Conservation (phyloP, 1,284 basidiomycete species). For the Exobasidium rhododendri region DNA sequence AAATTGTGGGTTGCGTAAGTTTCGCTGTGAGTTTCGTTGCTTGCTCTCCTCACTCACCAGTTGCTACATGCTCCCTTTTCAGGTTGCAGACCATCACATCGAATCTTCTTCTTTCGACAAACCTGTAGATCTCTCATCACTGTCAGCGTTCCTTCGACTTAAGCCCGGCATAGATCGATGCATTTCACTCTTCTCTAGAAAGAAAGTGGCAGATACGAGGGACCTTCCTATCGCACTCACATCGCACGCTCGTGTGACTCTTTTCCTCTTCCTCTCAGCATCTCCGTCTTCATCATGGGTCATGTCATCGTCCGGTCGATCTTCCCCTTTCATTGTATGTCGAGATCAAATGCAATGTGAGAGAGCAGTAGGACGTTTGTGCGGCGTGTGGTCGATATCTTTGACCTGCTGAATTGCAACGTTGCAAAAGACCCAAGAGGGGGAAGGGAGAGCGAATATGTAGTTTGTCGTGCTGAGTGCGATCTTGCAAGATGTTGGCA, state of each 20-base stretch:
- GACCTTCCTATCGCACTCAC: neutral
- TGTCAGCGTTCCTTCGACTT: too few relatives aligned
- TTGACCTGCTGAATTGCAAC: too few relatives aligned
- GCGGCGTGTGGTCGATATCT: too few relatives aligned
- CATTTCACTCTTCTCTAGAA: neutral
- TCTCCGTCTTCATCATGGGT: slow-evolving; percentile 35
- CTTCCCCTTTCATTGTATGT: neutral
- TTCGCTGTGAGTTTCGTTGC: too few relatives aligned
- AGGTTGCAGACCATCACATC: slow-evolving; percentile 43
- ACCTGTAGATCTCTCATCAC: too few relatives aligned
- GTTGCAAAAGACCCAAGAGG: too few relatives aligned
- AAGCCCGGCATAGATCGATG: neutral
- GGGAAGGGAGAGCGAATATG: too few relatives aligned
- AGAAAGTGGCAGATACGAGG: neutral
- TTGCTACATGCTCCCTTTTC: slow-evolving; percentile 40
- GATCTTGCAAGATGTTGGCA: too few relatives aligned
- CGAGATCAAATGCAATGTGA: too few relatives aligned
- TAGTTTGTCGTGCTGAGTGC: too few relatives aligned
- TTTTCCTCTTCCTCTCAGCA: slow-evolving; percentile 33
- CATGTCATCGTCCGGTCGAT: slow-evolving; percentile 2
- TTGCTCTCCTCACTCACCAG: slow-evolving; percentile 17
- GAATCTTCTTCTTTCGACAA: slow-evolving; percentile 48
- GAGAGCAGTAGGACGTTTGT: too few relatives aligned
- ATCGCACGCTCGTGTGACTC: slow-evolving; percentile 44
- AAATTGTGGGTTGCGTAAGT: too few relatives aligned